Evolutionary conservation across 1,139 yeast species (phyloP).

Genomic region (Blastobotrys ciferrii): DNA sequence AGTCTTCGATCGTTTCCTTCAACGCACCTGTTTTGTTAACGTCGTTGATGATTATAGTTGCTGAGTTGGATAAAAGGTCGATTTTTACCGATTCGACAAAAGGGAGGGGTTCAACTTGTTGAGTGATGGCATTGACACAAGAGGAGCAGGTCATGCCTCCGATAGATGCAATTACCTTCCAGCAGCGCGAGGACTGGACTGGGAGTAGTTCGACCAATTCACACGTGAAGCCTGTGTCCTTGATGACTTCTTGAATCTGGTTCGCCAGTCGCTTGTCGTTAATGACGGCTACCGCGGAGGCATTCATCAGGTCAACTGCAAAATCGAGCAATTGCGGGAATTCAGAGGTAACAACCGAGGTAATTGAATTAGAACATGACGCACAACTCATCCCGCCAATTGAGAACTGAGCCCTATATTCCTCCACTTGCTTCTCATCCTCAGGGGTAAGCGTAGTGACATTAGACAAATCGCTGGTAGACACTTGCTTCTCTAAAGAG

Average conservation of each 20-base stretch:
- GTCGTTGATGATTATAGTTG: slow-evolving; percentile 49
- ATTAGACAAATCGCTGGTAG: slow-evolving; percentile 6
- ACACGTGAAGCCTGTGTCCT: slow-evolving; percentile 58
- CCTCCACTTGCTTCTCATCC: slow-evolving; percentile 19
- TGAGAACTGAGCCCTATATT: slow-evolving; percentile 52
- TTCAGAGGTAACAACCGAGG: slow-evolving; percentile 43
- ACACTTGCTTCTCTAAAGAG: not conserved
- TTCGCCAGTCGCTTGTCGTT: slow-evolving; percentile 52
- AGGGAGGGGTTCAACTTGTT: slow-evolving; percentile 50
- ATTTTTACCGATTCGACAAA: slow-evolving; percentile 55
- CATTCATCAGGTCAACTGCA: slow-evolving; percentile 38
- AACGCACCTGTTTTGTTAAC: slow-evolving; percentile 40
- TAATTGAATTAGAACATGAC: slow-evolving; percentile 52
- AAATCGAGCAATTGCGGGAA: slow-evolving; percentile 38
- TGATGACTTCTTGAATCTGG: slow-evolving; percentile 45
- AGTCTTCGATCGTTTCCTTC: slow-evolving; percentile 54
- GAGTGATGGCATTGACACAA: slow-evolving; percentile 57
- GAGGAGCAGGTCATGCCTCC: slow-evolving; percentile 79
- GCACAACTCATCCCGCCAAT: slow-evolving; percentile 69
- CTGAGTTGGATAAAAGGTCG: slow-evolving; percentile 59
- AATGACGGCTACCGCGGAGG: slow-evolving; percentile 35
- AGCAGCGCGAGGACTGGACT: slow-evolving; percentile 38
- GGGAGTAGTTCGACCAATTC: slow-evolving; percentile 60
- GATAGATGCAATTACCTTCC: slow-evolving; percentile 56
- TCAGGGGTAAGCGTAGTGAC: slow-evolving; percentile 17